Base-by-base conservation (phyloP, 2,329 filamentous ascomycete species). In the Anthostomella pinea region DNA sequence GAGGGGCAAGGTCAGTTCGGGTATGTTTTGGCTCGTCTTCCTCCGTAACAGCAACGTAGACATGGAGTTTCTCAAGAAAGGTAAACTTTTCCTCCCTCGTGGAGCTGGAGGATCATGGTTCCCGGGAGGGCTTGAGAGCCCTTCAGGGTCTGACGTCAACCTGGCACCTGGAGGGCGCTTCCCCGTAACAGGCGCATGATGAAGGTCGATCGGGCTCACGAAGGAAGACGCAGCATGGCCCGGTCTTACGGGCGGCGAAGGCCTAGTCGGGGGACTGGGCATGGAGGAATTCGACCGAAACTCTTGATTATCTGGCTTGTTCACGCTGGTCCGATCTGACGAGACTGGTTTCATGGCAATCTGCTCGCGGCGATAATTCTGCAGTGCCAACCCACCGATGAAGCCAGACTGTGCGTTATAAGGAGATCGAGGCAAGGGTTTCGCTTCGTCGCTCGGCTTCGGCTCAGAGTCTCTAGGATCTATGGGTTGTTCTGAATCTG, bases 31-130 rank as follows among this genome's bases (percentile, higher is more conserved):
- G 11, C 66, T 72, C 9, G 70, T 70, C 48, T 73, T 78, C 35
- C 77, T 69, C 41, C 78, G 69, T 65, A 73, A 65, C 33, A 82
- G 64, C 15, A 81, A 57, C 1, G 73, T 75, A 2, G 78, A 76
- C 67, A 79, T 74, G 26, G 75, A 72, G 37, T 78, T 78, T 50
- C 77, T 79, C 7, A 79, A 59, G 35, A 79, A 79, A 0, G 76
- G 75, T 23, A 78, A 57, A 2, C 73, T 65, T 46, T 77, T 79
- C 46, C 69, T 75, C 18, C 65, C 63, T 51, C 70, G 74, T 1
- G 65, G 59, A n/a, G n/a, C n/a, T n/a, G n/a, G n/a, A 4, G 60
- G 55, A 32, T 76, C 72, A 8, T 53, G 48, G 11, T 52, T 53
- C 15, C 52, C 42, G 16, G 53, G 46, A 6, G 60, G 49, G n/a